A percentile compares a stretch with the other conserved stretches of the same genome.
These are phyloP conservation scores for Diplodia sapinea DNA, from an alignment of 2,329 filamentous ascomycete genomes.

Conservation along the genomic window DNA sequence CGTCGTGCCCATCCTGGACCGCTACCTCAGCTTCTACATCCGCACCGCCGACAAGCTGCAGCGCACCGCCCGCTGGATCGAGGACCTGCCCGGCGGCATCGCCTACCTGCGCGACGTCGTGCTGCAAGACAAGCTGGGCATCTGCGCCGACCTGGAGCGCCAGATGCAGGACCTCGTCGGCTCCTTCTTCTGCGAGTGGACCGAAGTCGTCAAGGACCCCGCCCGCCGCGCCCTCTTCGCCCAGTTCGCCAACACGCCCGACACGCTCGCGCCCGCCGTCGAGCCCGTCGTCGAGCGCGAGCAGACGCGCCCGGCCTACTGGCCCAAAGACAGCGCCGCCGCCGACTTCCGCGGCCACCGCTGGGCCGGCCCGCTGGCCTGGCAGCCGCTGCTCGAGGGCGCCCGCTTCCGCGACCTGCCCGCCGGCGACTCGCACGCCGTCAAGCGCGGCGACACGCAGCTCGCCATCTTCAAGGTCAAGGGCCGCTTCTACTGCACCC, in stretches of 20 bases:
- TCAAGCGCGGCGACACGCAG: conserved; percentile 89
- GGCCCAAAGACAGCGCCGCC: conserved; percentile 70
- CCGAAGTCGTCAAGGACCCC: conserved; percentile 75
- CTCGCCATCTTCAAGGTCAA: conserved; percentile 84
- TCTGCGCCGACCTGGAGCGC: conserved; percentile 79
- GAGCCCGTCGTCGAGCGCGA: conserved; percentile 75
- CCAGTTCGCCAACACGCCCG: conserved; percentile 83
- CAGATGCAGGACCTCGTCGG: conserved; percentile 88
- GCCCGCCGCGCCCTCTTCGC: conserved; percentile 71
- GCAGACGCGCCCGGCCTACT: conserved; percentile 76
- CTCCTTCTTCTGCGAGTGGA: conserved; percentile 91
- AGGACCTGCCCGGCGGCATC: conserved; percentile 81
- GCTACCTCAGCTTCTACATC: conserved; percentile 93
- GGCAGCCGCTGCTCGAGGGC: conserved; percentile 79
- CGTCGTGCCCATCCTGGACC: conserved; percentile 81
- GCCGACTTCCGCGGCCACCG: conserved; percentile 74
- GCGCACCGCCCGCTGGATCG: conserved; percentile 86
- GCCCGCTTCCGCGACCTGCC: conserved; percentile 71
- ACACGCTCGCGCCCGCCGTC: conserved; percentile 67
- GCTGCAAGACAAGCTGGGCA: conserved; percentile 83
- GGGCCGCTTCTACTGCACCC: conserved; percentile 80
- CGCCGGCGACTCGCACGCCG: conserved; percentile 74
- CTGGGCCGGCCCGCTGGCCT: conserved; percentile 68
- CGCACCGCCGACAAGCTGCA: conserved; percentile 90
- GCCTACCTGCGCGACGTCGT: conserved; percentile 82